Evolutionary conservation across 1,284 basidiomycete species (phyloP).

Genomic region (Malassezia japonica): DNA sequence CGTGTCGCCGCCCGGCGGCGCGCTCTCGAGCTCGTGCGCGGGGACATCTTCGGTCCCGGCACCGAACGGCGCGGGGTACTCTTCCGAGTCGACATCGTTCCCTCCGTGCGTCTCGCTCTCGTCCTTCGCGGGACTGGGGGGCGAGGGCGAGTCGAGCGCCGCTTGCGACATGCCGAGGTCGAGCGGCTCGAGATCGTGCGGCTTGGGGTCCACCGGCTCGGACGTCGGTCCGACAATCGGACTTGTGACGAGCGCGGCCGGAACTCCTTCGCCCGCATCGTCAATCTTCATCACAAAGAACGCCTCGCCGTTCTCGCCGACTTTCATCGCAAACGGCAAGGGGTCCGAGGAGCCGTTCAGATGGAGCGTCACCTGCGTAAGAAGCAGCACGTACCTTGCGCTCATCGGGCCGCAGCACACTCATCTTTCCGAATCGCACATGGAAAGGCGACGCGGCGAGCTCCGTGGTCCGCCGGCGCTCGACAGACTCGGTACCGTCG

Average conservation of each 20-base stretch:
- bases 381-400: no score
- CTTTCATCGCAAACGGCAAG: constrained; percentile 94
- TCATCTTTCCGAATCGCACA: constrained; percentile 95
- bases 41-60: background rate
- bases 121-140: background rate
- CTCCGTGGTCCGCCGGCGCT: constrained; percentile 49
- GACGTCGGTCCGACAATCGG: constrained; percentile 53
- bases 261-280: constrained; percentile 57
- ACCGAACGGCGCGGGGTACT: constrained; percentile 31
- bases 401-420: constrained; percentile 84
- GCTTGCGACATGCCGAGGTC: constrained; percentile 24
- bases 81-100: constrained; percentile 19
- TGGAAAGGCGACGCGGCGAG: constrained; percentile 93
- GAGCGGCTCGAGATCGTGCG: constrained; percentile 21
- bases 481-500: constrained; percentile 22
- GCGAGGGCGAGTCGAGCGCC: constrained; percentile 16
- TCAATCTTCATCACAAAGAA: constrained; percentile 98
- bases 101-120: background rate
- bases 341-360: constrained; percentile 49
- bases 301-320: constrained; percentile 94
- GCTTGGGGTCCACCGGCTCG: constrained; percentile 14
- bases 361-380: constrained; percentile 50
- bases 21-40: background rate
- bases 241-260: constrained; percentile 84
- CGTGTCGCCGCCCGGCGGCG: constrained; percentile 9